phyloP scores from a whole-genome alignment of 2,329 filamentous ascomycete genomes.

The Stagonosporopsis rhizophila region DNA sequence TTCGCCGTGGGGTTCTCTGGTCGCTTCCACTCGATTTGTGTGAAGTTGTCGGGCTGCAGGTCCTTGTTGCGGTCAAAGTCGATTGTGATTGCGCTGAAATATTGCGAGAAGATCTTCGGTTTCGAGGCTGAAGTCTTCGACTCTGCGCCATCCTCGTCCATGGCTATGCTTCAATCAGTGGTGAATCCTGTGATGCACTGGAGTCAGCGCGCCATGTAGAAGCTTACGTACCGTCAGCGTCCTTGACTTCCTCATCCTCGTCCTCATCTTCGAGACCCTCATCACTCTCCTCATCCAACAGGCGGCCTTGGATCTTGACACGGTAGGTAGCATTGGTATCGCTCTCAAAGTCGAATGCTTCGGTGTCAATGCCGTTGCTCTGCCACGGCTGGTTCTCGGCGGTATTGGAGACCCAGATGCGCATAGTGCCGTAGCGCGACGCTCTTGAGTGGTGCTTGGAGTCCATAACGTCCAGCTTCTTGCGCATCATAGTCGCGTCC shows the following conservation, averaged over 20 bases:
- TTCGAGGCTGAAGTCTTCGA: constrained; percentile 47
- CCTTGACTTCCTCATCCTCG: constrained; percentile 51
- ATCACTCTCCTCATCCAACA: constrained; percentile 65
- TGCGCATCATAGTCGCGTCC: constrained; percentile 92
- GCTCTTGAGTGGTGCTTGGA: constrained; percentile 74
- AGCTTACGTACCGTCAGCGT: constrained; percentile 53
- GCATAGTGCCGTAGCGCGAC: constrained; percentile 83
- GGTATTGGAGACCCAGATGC: constrained; percentile 94
- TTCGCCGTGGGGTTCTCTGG: constrained; percentile 69
- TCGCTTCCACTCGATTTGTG: constrained; percentile 85
- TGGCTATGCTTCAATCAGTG: constrained; percentile 17
- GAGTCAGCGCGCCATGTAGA: neutral
- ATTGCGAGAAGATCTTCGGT: constrained; percentile 71
- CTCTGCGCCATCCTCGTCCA: constrained; percentile 63
- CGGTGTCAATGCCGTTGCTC: constrained; percentile 68
- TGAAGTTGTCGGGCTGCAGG: constrained; percentile 69
- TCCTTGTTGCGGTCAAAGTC: constrained; percentile 64
- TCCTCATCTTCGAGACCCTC: constrained; percentile 43
- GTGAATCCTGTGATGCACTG: neutral
- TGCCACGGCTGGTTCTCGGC: constrained; percentile 97
- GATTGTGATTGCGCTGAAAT: constrained; percentile 81
- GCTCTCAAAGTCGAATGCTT: constrained; percentile 82
- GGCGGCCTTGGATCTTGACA: constrained; percentile 88
- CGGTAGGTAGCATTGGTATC: constrained; percentile 81
- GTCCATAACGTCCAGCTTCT: constrained; percentile 89